Evolutionary conservation across 2,329 filamentous ascomycete species (phyloP), one percentile per base, ranked within the genome.

Genomic region (Fonsecaea monophora): DNA sequence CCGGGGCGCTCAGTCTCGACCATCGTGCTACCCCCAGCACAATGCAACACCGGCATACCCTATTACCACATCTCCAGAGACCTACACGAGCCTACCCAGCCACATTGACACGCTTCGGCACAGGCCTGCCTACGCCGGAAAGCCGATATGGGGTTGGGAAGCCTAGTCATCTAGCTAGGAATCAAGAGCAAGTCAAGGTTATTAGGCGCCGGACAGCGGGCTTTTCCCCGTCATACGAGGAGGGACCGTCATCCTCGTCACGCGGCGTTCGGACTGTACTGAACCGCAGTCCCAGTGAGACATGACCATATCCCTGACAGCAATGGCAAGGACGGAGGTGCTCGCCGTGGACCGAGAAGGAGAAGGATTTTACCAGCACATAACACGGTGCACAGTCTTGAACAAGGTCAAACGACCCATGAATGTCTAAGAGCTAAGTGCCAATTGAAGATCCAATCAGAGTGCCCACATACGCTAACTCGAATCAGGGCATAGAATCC

Each of bases 401-500:
- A 50, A 60, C 21, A 50, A 60, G 57, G 57, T 60, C 57, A 35
- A 50, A 60, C 32, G 30, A 60, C 57, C 32, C 18, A 38, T 40
- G 59, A 21, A 25, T 40, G n/a, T 4, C 59, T 53, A 61, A 21
- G 32, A 15, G 21, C 35, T 13, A 30, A 35, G 45, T 61, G 59
- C 48, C 45, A 53, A 53, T 61, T 40, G 38, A 61, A 53, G 30
- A 61, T 61, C 59, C 59, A 61, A 61, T 61, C 59, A 61, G 38
- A 38, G 53, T 48, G 59, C 59, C 59, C 59, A 61, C 59, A 61
- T 61, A 61, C 59, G 59, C 59, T 61, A 61, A 53, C 34, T 53
- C 59, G 59, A 61, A 61, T 53, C 42, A 38, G 35, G 59, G 59
- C 45, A 61, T 53, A 30, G 59, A 61, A 61, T 61, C 59, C 59